Conservation (phyloP, 768 basidiomycete species). For the Lanmaoa rubissima region DNA sequence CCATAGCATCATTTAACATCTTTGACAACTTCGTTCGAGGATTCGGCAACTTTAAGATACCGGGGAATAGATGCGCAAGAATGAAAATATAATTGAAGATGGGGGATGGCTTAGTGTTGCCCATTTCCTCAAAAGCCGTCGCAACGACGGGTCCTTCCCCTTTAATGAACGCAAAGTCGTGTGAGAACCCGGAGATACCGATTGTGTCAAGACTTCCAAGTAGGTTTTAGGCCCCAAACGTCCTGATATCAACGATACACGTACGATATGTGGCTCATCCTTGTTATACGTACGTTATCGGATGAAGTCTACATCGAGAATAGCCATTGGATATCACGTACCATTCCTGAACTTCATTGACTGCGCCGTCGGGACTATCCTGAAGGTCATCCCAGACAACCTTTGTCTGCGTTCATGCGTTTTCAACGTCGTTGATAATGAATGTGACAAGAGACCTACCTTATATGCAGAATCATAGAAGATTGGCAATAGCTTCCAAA, state of each 20-base stretch:
- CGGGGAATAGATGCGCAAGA: conserved; percentile 33
- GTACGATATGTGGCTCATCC: conserved; percentile 49
- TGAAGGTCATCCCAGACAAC: conserved; percentile 29
- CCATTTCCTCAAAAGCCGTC: conserved; percentile 24
- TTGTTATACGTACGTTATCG: neutral
- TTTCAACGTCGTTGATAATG: neutral
- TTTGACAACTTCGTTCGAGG: conserved; percentile 24
- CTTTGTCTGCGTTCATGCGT: conserved; percentile 24
- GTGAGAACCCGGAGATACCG: conserved; percentile 44
- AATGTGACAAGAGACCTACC: conserved; percentile 18
- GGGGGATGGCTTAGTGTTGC: conserved; percentile 25
- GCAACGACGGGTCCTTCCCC: conserved; percentile 25
- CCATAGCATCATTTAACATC: conserved; percentile 31
- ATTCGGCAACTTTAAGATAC: conserved; percentile 33
- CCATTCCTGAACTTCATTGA: conserved; percentile 51
- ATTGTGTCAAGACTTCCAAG: conserved; percentile 40
- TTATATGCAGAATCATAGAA: conserved; percentile 43
- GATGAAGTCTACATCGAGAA: neutral
- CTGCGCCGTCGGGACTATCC: conserved; percentile 25
- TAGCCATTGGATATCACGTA: conserved; percentile 11
- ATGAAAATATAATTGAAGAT: conserved; percentile 18
- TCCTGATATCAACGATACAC: conserved; percentile 3
- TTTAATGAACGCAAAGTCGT: conserved; percentile 43
- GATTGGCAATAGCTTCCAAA: conserved; percentile 33
- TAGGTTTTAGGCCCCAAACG: neutral